phyloP scores from a whole-genome alignment of 352 stramenopile genomes.

The Aphanomyces stellatus region DNA sequence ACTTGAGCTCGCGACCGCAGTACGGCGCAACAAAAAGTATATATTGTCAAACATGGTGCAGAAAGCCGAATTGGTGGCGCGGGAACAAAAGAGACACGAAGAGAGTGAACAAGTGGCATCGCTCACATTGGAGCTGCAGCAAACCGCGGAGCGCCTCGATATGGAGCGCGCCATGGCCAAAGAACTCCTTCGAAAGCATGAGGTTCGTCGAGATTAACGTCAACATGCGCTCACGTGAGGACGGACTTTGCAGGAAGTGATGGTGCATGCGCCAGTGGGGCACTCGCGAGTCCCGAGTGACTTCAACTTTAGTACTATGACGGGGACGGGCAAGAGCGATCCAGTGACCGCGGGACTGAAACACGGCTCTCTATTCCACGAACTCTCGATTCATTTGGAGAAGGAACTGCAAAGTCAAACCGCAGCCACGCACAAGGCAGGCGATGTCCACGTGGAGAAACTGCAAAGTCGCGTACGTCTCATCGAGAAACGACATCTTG shows the following conservation, averaged over 20 bases:
- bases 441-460: too few relatives aligned
- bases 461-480: too few relatives aligned
- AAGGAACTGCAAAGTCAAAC: too few relatives aligned
- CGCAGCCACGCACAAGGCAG: too few relatives aligned
- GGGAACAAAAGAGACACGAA: background rate
- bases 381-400: conserved; percentile 7
- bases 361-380: conserved; percentile 10
- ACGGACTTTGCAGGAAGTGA: too few relatives aligned
- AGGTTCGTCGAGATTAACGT: background rate
- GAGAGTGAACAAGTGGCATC: background rate
- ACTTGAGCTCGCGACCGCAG: too few relatives aligned
- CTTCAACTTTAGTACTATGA: background rate
- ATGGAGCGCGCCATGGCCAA: background rate
- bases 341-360: too few relatives aligned
- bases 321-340: background rate
- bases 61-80: background rate
- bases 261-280: background rate
- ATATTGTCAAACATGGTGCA: background rate
- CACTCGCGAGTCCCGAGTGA: background rate
- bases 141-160: conserved; percentile 2
- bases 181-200: conserved; percentile 1
- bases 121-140: background rate
- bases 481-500: too few relatives aligned
- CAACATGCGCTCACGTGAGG: too few relatives aligned
- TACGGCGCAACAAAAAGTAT: too few relatives aligned